phyloP scores from a whole-genome alignment of 129 eudicot genomes.

The Artemisia annua region DNA sequence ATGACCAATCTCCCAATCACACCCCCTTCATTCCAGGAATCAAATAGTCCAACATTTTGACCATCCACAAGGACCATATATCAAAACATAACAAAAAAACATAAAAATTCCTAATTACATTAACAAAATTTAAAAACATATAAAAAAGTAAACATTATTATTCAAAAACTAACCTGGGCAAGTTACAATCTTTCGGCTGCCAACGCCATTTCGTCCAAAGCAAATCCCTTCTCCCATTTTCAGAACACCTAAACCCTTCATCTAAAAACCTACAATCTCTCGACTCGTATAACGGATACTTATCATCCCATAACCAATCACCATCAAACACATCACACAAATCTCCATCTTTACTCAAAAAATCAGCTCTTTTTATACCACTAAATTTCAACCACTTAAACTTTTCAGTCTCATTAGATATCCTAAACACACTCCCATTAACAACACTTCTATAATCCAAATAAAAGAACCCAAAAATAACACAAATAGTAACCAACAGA shows the following conservation, averaged over 20 bases:
- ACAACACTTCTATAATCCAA: conserved; percentile 68
- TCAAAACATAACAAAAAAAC: not conserved
- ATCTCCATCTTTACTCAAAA: conserved; percentile 55
- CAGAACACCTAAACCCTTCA: conserved; percentile 85
- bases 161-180: conserved; percentile 78
- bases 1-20: conserved; percentile 15
- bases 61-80: not conserved
- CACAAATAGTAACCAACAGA: conserved; percentile 41
- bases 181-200: conserved; percentile 85
- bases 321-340: conserved; percentile 93
- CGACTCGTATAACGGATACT: conserved; percentile 82
- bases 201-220: conserved; percentile 91
- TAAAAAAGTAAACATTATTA: not conserved
- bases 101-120: conserved; percentile 3
- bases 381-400: conserved; percentile 48
- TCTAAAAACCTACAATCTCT: conserved; percentile 80
- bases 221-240: conserved; percentile 85
- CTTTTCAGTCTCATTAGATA: conserved; percentile 44
- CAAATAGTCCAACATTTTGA: conserved; percentile 13
- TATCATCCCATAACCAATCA: conserved; percentile 99
- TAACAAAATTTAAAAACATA: not conserved
- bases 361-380: conserved; percentile 51
- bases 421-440: conserved; percentile 36
- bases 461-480: conserved; percentile 58
- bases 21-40: conserved; percentile 3